Conservation (phyloP, 768 basidiomycete species). For the Suillus lakei region DNA sequence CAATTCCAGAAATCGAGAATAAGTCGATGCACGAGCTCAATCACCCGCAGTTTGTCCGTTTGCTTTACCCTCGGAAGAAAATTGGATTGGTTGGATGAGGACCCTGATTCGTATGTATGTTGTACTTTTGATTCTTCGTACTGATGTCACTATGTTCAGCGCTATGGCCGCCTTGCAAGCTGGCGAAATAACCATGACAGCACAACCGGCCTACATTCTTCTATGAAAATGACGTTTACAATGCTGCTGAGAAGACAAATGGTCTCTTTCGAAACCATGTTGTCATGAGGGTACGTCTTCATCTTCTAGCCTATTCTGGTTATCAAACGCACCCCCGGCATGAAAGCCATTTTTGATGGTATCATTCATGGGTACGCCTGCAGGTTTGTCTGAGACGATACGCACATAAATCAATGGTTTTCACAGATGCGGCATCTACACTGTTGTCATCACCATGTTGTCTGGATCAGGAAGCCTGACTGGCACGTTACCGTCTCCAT, state of each 20-base stretch:
- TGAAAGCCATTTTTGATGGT: too few relatives aligned
- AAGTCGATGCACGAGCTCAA: slow-evolving; percentile 9
- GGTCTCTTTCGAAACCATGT: slow-evolving; percentile 4
- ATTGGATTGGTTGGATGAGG: slow-evolving; percentile 2
- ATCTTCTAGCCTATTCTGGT: too few relatives aligned
- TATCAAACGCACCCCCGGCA: too few relatives aligned
- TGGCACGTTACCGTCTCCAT: too few relatives aligned
- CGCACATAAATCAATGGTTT: too few relatives aligned
- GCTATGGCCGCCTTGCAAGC: slow-evolving; percentile 5
- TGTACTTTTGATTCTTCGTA: neutral
- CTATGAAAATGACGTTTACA: neutral
- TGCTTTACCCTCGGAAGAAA: slow-evolving; percentile 6
- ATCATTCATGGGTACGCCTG: too few relatives aligned
- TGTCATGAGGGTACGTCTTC: neutral
- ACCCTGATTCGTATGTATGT: slow-evolving; percentile 1
- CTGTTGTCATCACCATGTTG: too few relatives aligned
- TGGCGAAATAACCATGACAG: neutral
- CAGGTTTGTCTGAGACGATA: too few relatives aligned
- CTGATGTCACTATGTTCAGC: neutral
- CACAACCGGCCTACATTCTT: slow-evolving; percentile 10
- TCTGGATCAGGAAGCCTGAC: too few relatives aligned
- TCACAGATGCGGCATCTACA: too few relatives aligned
- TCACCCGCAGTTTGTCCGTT: neutral
- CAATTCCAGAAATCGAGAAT: neutral
- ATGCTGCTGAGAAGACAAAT: neutral